These are phyloP conservation scores for Agrocybe praecox DNA, from an alignment of 768 basidiomycete species.

Conservation along the genomic window DNA sequence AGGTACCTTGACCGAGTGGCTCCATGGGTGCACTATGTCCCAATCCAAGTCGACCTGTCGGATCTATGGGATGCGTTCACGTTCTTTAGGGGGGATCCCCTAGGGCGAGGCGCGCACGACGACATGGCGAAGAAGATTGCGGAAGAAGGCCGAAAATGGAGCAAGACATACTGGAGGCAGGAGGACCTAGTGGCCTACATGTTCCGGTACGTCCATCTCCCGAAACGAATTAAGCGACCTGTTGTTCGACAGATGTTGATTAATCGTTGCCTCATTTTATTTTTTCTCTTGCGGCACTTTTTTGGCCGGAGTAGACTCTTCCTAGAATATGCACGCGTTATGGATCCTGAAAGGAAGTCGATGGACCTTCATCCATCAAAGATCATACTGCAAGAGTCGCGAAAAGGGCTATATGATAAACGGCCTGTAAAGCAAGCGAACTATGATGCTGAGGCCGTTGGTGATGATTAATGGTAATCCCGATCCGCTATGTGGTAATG, in stretches of 20 bases:
- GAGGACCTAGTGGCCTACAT: constrained; percentile 63
- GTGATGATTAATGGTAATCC: background rate
- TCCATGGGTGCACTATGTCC: constrained; percentile 77
- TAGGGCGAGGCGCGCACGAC: constrained; percentile 58
- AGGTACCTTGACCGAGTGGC: constrained; percentile 56
- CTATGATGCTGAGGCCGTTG: background rate
- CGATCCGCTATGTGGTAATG: background rate
- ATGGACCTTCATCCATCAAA: background rate
- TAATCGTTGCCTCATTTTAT: background rate
- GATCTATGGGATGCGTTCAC: constrained; percentile 71
- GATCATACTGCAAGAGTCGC: background rate
- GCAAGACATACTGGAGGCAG: constrained; percentile 52
- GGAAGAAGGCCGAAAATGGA: constrained; percentile 58
- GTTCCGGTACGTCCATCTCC: constrained; percentile 42
- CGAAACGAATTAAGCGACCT: background rate
- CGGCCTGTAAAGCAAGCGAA: background rate
- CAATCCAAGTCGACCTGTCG: constrained; percentile 60
- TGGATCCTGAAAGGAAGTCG: constrained; percentile 7
- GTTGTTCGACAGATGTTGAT: background rate
- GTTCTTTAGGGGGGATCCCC: constrained; percentile 69
- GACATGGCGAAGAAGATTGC: constrained; percentile 59
- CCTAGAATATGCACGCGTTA: constrained; percentile 12
- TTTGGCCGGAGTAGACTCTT: constrained; percentile 5
- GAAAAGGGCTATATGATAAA: background rate
- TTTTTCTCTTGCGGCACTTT: background rate